Evolutionary conservation across 2,329 filamentous ascomycete genomes (phyloP).

Genomic region (Mariannaea sp.): DNA sequence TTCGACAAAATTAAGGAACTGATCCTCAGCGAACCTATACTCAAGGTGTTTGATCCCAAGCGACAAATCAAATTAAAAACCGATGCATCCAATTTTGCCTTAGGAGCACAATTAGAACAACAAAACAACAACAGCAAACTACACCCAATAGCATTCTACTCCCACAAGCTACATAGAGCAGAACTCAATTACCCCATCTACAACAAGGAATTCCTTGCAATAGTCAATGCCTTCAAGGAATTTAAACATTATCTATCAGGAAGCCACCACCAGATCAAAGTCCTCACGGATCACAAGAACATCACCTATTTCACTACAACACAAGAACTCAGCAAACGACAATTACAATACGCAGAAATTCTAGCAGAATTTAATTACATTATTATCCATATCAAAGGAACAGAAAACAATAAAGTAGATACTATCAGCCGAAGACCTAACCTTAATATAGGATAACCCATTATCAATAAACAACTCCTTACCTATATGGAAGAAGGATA

Average conservation of each 20-base stretch:
- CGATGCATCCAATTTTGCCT: constrained; percentile 9
- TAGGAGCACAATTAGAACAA: constrained; percentile 17
- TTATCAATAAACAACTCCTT: no score
- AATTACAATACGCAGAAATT: constrained; percentile 18
- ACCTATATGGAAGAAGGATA: no score
- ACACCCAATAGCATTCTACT: constrained; percentile 22
- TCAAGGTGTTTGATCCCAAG: constrained; percentile 14
- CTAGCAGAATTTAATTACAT: not conserved
- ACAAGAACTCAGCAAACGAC: constrained; percentile 20
- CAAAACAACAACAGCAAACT: constrained; percentile 19
- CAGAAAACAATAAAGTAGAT: no score
- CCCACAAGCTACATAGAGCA: constrained; percentile 26
- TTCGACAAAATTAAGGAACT: constrained; percentile 14
- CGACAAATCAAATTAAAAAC: constrained; percentile 21
- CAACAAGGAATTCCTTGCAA: constrained; percentile 33
- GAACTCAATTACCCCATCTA: constrained; percentile 35
- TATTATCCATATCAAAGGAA: not conserved
- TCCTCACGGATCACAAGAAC: constrained; percentile 34
- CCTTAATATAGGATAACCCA: no score
- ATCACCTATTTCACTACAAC: constrained; percentile 24
- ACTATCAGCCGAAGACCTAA: no score
- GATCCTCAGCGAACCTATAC: constrained; percentile 6
- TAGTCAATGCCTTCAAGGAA: constrained; percentile 35
- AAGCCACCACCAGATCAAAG: constrained; percentile 24
- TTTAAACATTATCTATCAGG: constrained; percentile 28